Evolutionary conservation across 1,284 basidiomycete genomes (phyloP), one percentile per base, ranked within the genome.

Genomic region (Trichosporon asahii): DNA sequence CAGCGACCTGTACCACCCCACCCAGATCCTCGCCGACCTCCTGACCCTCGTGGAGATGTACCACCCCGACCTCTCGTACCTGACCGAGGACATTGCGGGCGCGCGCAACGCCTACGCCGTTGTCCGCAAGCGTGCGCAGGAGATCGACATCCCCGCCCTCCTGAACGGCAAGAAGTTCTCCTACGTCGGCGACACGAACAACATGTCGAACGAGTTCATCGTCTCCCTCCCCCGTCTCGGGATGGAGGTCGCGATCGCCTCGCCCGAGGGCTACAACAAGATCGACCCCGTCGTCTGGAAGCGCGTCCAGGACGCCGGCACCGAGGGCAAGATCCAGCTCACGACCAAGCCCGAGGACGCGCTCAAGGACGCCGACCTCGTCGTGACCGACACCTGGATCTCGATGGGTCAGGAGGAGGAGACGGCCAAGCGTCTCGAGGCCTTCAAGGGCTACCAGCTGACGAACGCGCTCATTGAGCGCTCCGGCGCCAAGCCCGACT

Each of bases 321-420:
- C 79, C 55, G 73, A 79, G 69, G 63, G 70, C 46, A 68, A 74
- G 35, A 75, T 84, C 75, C 72, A 76, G 69, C 73, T 84, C 65
- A 85, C 84, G 66, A 83, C 79, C 71, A 77, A 77, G 77, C 95
- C 97, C 0, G 86, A 86, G 49, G 93, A 94, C 78, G 96, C 97
- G 0, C 91, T 98, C 14, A 84, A 90, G 15, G 91, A 90, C 64
- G 96, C 97, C 18, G 94, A 98, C 80, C 88, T 98, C 23, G 91
- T 99, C 65, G 89, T 98, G 23, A 99, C 97, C 2, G 95, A 98
- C 83, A 98, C 95, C 2, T 98, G 95, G 94, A 95, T 99, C 77
- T 96, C 94, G 3, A 99, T 99, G 96, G 97, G 96, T 31, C 95
- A 98, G 84, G 97, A 99, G 84, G 91, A 90, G 1, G 94, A 98